phyloP scores from a whole-genome alignment of 1,139 yeast species.

The Yamadazyma epiphylla region DNA sequence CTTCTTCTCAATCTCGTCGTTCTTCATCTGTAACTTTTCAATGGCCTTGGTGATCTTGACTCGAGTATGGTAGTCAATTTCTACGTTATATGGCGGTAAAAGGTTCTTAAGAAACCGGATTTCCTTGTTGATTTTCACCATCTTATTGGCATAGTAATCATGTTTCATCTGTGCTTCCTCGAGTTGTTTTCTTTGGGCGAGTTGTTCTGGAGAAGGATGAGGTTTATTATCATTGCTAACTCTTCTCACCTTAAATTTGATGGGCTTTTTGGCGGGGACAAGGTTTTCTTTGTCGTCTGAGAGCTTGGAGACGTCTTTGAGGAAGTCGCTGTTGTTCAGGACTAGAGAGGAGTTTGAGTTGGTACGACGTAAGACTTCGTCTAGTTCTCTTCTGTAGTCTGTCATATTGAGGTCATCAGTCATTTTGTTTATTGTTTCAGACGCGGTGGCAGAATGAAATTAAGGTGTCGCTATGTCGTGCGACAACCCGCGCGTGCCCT shows the following conservation, averaged over 20 bases:
- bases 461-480: too few relatives aligned
- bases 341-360: not conserved
- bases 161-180: constrained; percentile 32
- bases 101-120: constrained; percentile 35
- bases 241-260: constrained; percentile 41
- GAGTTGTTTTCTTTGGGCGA: constrained; percentile 11
- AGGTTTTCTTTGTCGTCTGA: not conserved
- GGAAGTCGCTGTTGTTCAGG: not conserved
- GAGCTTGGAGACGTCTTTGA: not conserved
- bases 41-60: constrained; percentile 41
- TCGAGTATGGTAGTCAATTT: constrained; percentile 41
- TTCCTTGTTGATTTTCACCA: constrained; percentile 40
- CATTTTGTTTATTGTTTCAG: not conserved
- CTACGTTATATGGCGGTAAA: constrained; percentile 46
- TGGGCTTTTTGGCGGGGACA: constrained; percentile 17
- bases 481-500: too few relatives aligned
- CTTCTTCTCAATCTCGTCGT: constrained; percentile 42
- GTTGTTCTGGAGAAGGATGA: constrained; percentile 2
- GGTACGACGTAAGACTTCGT: not conserved
- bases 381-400: not conserved
- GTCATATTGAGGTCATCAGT: not conserved
- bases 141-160: constrained; percentile 30
- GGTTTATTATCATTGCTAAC: constrained; percentile 31
- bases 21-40: constrained; percentile 36
- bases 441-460: not conserved